Evolutionary conservation across 208 protist genomes (phyloP).

Genomic region (Angomonas ambiguus): DNA sequence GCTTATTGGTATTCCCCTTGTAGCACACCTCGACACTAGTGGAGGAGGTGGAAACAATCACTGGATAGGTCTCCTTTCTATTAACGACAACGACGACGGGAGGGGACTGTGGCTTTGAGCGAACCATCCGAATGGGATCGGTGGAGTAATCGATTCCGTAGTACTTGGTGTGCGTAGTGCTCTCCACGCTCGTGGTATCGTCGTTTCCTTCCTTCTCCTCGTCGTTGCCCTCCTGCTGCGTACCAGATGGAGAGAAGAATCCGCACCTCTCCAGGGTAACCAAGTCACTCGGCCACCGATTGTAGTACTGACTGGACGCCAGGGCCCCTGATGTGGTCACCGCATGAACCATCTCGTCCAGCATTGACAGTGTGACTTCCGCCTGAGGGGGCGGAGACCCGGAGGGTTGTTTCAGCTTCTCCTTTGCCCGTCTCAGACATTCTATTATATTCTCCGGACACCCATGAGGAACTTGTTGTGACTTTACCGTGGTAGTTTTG

Average conservation of each 20-base stretch:
- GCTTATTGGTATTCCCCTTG: neutral
- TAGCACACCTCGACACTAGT: conserved; percentile 4
- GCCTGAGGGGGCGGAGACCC: no score
- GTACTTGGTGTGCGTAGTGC: conserved; percentile 1
- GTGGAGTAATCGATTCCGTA: conserved; percentile 22
- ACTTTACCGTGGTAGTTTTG: neutral
- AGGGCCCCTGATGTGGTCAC: neutral
- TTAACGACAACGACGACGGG: neutral
- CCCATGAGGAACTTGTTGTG: conserved; percentile 2
- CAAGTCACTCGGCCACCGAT: conserved; percentile 1
- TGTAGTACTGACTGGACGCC: neutral
- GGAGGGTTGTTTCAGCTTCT: neutral
- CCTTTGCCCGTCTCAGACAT: neutral
- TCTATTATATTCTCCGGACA: neutral
- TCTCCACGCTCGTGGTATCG: neutral
- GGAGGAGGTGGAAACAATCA: neutral
- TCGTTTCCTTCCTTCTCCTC: neutral
- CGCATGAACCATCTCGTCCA: neutral
- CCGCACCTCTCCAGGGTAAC: neutral
- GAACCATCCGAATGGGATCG: conserved; percentile 5
- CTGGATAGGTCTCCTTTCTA: neutral
- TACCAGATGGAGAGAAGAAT: neutral
- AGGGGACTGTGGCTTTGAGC: neutral
- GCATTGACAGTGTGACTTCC: neutral
- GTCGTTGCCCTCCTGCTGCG: neutral